Evolutionary conservation across 2,329 filamentous ascomycete species (phyloP).

Genomic region (Dothideomycetes sp.): DNA sequence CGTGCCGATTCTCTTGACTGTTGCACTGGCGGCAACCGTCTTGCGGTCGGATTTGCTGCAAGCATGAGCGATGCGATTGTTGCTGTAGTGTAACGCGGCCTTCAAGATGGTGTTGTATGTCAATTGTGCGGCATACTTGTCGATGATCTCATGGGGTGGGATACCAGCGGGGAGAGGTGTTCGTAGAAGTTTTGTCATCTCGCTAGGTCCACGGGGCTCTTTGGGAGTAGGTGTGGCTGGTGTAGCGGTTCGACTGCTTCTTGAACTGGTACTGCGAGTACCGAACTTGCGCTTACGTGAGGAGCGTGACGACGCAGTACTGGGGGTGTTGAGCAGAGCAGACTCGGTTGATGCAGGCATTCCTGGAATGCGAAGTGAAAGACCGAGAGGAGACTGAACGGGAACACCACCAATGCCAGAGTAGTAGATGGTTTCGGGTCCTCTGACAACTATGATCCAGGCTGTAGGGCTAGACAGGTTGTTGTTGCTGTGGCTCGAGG

Average conservation of each 20-base stretch:
- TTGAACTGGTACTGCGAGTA: not conserved
- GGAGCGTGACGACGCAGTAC: not conserved
- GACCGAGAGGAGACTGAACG: no score
- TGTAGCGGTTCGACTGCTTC: not conserved
- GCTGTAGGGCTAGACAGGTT: no score
- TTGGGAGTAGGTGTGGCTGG: not conserved
- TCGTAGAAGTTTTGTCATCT: no score
- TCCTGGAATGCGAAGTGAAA: no score
- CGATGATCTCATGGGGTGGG: not conserved
- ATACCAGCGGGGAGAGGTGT: not conserved
- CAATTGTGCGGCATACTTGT: not conserved
- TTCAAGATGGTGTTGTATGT: slow-evolving; percentile 6
- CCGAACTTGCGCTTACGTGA: not conserved
- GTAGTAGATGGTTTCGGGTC: no score
- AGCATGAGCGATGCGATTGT: not conserved
- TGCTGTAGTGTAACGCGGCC: not conserved
- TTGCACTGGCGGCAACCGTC: not conserved
- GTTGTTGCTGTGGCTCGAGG: no score
- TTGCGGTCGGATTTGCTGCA: not conserved
- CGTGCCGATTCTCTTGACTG: slow-evolving; percentile 2
- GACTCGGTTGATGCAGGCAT: slow-evolving; percentile 1
- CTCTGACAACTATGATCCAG: no score
- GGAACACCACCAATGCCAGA: no score
- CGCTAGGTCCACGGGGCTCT: no score
- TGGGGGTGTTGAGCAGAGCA: not conserved